phyloP scores from a whole-genome alignment of 2,329 filamentous ascomycete species.

The Macrophomina pseudophaseolina region DNA sequence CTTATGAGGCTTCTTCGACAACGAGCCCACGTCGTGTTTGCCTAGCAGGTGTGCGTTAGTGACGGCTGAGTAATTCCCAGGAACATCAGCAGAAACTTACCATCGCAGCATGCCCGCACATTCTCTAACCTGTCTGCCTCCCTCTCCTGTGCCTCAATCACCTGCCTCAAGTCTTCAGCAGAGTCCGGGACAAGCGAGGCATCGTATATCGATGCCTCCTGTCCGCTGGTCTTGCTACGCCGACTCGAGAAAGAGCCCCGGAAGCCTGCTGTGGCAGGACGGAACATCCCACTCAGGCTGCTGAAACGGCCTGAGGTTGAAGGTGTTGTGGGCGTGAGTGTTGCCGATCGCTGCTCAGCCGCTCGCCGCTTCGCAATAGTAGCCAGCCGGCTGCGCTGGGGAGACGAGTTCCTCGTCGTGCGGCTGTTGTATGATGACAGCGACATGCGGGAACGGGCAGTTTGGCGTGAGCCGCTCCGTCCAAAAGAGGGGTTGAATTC shows the following conservation, averaged over 20 bases:
- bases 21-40: constrained; percentile 57
- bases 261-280: constrained; percentile 45
- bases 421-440: constrained; percentile 80
- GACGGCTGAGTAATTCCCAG: constrained; percentile 17
- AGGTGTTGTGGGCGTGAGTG: constrained; percentile 36
- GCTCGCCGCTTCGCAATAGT: constrained; percentile 32
- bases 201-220: constrained; percentile 50
- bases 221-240: constrained; percentile 47
- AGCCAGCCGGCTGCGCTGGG: constrained; percentile 46
- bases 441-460: constrained; percentile 62
- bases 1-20: constrained; percentile 43
- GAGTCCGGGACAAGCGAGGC: constrained; percentile 69
- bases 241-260: constrained; percentile 57
- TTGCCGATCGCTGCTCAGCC: constrained; percentile 17
- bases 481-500: constrained; percentile 78
- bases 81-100: constrained; percentile 52
- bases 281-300: constrained; percentile 53
- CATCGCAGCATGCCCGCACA: constrained; percentile 95
- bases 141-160: constrained; percentile 77
- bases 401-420: constrained; percentile 39
- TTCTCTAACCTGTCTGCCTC: constrained; percentile 87
- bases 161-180: constrained; percentile 79
- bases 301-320: constrained; percentile 54
- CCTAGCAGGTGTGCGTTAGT: constrained; percentile 39
- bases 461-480: constrained; percentile 58